A percentile compares a stretch with the other conserved stretches of the same genome.
Conservation (phyloP, 495 filamentous ascomycete genomes). For the Aspergillus egyptiacus region DNA sequence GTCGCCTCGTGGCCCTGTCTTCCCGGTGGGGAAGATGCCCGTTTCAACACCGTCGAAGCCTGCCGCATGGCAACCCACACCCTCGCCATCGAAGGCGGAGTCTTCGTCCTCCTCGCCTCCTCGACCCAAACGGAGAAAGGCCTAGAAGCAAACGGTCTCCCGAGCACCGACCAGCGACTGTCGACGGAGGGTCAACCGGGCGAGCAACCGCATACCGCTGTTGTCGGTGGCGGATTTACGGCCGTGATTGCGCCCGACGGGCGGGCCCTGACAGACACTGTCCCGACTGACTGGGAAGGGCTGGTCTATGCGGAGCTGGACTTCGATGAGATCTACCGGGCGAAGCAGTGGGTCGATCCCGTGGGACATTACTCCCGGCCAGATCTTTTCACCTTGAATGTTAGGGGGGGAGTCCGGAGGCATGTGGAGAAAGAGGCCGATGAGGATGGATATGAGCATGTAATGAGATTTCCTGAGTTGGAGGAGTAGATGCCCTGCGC, state of each 20-base stretch:
- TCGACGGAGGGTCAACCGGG: not conserved
- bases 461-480: too few species aligned
- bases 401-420: too few species aligned
- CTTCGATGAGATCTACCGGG: not conserved
- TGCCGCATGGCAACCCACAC: not conserved
- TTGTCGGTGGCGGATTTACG: not conserved
- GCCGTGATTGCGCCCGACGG: not conserved
- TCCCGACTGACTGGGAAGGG: not conserved
- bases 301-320: not conserved
- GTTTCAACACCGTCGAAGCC: not conserved
- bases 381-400: not conserved
- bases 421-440: too few species aligned
- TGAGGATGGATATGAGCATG: too few species aligned
- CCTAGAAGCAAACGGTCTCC: not conserved
- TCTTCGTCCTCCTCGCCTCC: not conserved
- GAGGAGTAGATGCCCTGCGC: too few species aligned
- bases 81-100: not conserved
- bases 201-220: not conserved
- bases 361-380: not conserved
- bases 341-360: not conserved
- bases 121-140: not conserved
- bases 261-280: not conserved
- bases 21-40: not conserved
- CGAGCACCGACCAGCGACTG: not conserved
- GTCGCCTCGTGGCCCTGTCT: slow-evolving; percentile 25